These are phyloP conservation scores for Plectosphaerella sp. DNA, from an alignment of 2,329 filamentous ascomycete species.

Conservation along the genomic window DNA sequence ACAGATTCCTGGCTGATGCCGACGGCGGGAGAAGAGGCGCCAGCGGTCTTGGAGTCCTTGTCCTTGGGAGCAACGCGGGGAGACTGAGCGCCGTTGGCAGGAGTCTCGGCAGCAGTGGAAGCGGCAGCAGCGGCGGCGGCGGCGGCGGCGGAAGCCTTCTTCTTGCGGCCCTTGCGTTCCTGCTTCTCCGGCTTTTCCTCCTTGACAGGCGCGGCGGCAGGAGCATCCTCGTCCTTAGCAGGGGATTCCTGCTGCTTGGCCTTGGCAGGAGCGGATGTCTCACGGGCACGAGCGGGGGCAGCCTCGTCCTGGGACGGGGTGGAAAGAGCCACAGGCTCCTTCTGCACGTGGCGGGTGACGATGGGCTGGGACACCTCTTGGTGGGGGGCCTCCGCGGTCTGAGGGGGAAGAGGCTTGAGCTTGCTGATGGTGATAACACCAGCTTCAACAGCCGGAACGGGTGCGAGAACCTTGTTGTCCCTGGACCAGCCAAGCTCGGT, in stretches of 20 bases:
- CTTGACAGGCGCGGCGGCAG: conserved; percentile 21
- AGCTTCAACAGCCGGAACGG: conserved; percentile 70
- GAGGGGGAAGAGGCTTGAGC: conserved; percentile 51
- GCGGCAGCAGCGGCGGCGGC: conserved; percentile 30
- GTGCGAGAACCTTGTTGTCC: conserved; percentile 80
- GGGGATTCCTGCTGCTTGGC: conserved; percentile 28
- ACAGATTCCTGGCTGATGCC: conserved; percentile 40
- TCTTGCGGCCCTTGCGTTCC: conserved; percentile 61
- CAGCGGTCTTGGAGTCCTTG: conserved; percentile 22
- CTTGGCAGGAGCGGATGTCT: conserved; percentile 29
- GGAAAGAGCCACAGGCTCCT: conserved; percentile 27
- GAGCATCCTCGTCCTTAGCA: conserved; percentile 42
- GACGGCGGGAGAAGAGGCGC: conserved; percentile 17
- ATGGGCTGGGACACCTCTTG: conserved; percentile 25
- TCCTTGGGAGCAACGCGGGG: conserved; percentile 27
- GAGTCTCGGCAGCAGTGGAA: conserved; percentile 38
- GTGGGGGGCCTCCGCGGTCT: conserved; percentile 38
- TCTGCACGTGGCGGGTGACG: conserved; percentile 23
- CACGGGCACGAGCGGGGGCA: conserved; percentile 22
- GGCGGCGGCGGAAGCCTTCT: conserved; percentile 55
- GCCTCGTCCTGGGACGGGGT: conserved; percentile 23
- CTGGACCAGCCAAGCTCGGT: conserved; percentile 87
- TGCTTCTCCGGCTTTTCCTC: conserved; percentile 47
- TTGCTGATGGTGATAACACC: conserved; percentile 73
- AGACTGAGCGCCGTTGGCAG: conserved; percentile 33